Base-by-base conservation (phyloP, 768 basidiomycete species). In the Psilocybe azurescens region DNA sequence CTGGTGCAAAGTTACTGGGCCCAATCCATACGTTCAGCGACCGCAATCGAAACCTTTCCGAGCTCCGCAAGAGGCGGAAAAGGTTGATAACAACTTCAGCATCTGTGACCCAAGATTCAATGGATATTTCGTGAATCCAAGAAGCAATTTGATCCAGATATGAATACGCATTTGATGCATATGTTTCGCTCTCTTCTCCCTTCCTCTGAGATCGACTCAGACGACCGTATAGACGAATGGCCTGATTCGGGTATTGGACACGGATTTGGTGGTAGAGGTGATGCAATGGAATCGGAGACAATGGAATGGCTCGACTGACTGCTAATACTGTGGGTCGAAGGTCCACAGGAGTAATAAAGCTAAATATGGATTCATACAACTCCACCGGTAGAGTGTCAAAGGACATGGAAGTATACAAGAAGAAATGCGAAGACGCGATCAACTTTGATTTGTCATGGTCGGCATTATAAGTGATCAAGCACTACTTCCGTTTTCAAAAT, bases 1-100 rank as follows among this genome's bases (percentile, higher is more conserved):
- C 93, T 2, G 94, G 94, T 0, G 87, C 72, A 71, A 94, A 94
- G 63, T 87, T 87, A 44, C 73, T 81, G 0, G 93, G 87, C 0
- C 95, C 95, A 63, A 96, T 79, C 72, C 86, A 87, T 53, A 97
- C 72, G 28, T 72, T 75, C 63, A 97, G 70, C 6, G 75, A 74
- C 28, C 73, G 70, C 18, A 92, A 33, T 36, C 33, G 52, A 32
- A 53, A 38, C 65, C 18, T 76, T 73, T 8, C 95, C 16, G 52
- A 53, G 20, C 33, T 75, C 11, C 46, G 29, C 28, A 63, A 48
- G 38, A 89, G 74, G 20, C 75, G 72, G 18, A 95, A 65, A n/a
- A 93, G 69, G 69, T 91, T 91, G 68, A 89, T 81, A 46, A 93
- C 75, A 13, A 92, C 82, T 61, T 93, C 88, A 2, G 91, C 89